Evolutionary conservation across 2,329 filamentous ascomycete species (phyloP).

Genomic region (Nothophaeocryptopus gaeumannii): DNA sequence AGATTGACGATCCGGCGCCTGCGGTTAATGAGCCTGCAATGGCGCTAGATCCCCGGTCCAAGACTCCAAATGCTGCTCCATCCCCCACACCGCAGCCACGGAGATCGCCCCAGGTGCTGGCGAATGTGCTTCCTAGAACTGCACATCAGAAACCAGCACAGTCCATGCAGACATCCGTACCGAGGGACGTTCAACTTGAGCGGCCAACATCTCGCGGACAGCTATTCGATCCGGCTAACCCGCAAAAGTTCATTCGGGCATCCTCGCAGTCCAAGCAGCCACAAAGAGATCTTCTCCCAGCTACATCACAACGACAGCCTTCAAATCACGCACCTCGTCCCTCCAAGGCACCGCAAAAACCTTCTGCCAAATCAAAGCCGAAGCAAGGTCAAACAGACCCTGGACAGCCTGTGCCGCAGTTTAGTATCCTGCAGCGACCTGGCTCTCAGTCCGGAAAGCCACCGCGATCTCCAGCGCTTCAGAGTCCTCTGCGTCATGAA

Average conservation of each 20-base stretch:
- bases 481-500: slow-evolving; percentile 26
- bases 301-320: not conserved
- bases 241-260: slow-evolving; percentile 14
- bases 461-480: slow-evolving; percentile 18
- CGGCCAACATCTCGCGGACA: slow-evolving; percentile 23
- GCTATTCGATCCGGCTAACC: slow-evolving; percentile 25
- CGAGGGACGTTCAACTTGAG: slow-evolving; percentile 10
- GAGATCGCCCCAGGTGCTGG: too few relatives aligned
- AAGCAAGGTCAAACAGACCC: slow-evolving; percentile 11
- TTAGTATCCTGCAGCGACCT: slow-evolving; percentile 32
- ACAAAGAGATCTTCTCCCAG: not conserved
- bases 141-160: not conserved
- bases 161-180: slow-evolving; percentile 3
- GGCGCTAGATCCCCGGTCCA: not conserved
- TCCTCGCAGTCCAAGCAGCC: slow-evolving; percentile 13
- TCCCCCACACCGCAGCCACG: not conserved
- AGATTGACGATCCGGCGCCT: slow-evolving; percentile 13
- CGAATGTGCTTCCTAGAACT: too few relatives aligned
- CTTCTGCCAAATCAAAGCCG: slow-evolving; percentile 12
- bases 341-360: slow-evolving; percentile 11
- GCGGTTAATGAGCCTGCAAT: slow-evolving; percentile 29
- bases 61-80: not conserved
- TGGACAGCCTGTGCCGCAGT: slow-evolving; percentile 21
- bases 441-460: slow-evolving; percentile 20
- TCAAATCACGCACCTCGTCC: not conserved